These are phyloP conservation scores for Aspergillus sp. DNA, from an alignment of 2,329 filamentous ascomycete species.

Conservation along the genomic window DNA sequence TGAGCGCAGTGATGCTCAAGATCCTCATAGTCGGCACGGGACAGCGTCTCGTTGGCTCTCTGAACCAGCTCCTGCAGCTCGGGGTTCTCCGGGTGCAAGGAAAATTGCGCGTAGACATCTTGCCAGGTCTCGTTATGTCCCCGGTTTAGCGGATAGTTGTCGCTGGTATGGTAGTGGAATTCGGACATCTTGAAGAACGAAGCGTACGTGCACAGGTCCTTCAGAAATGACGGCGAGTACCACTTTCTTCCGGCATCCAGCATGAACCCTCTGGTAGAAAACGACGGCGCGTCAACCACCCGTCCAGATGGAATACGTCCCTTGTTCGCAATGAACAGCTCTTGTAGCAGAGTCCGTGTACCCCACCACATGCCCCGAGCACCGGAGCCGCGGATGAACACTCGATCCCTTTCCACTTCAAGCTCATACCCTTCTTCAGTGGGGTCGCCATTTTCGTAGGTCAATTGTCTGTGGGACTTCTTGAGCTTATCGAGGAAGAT, in stretches of 20 bases:
- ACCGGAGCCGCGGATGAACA: constrained; percentile 52
- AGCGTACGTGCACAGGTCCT: constrained; percentile 59
- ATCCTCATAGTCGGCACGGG: constrained; percentile 49
- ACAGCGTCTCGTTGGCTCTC: constrained; percentile 55
- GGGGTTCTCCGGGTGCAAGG: constrained; percentile 50
- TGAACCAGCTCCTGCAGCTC: constrained; percentile 51
- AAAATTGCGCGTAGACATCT: constrained; percentile 55
- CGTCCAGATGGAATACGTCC: constrained; percentile 42
- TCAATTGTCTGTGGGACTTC: constrained; percentile 23
- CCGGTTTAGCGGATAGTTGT: constrained; percentile 53
- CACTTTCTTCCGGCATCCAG: constrained; percentile 57
- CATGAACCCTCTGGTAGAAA: constrained; percentile 49
- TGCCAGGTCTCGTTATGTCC: constrained; percentile 50
- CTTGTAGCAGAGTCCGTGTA: constrained; percentile 54
- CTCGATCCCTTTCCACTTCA: constrained; percentile 30
- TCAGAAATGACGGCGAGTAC: constrained; percentile 54
- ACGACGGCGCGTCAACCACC: constrained; percentile 51
- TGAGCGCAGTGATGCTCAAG: constrained; percentile 53
- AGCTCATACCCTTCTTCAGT: constrained; percentile 54
- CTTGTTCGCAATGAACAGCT: constrained; percentile 38
- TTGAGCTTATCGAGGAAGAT: constrained; percentile 41
- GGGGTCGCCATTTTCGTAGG: constrained; percentile 46
- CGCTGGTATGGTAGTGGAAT: constrained; percentile 58
- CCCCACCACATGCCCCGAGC: constrained; percentile 59
- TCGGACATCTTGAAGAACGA: constrained; percentile 62